phyloP scores from a whole-genome alignment of 1,284 basidiomycete species.

The Erythrobasidium hasegawianum region DNA sequence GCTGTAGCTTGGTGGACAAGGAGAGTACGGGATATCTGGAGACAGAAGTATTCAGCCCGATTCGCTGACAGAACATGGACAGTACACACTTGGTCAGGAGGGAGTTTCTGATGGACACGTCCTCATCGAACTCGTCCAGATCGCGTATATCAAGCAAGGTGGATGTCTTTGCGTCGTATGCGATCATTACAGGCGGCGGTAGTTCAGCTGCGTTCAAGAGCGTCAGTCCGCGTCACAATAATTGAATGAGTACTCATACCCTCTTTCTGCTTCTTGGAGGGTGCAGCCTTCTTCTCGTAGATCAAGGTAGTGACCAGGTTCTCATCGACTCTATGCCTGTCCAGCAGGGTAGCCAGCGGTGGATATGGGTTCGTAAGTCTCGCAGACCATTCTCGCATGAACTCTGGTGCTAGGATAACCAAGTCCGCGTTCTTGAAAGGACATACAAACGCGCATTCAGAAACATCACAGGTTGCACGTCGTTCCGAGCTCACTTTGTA shows the following conservation, averaged over 20 bases:
- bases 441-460: neutral
- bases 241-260: slow-evolving; percentile 32
- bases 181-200: slow-evolving; percentile 36
- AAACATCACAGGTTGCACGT: neutral
- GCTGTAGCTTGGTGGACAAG: slow-evolving; percentile 67
- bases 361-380: slow-evolving; percentile 6
- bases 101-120: slow-evolving; percentile 41
- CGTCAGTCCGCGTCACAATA: neutral
- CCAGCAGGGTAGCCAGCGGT: slow-evolving; percentile 65
- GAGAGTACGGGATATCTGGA: slow-evolving; percentile 69
- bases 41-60: too few relatives aligned
- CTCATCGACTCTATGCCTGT: slow-evolving; percentile 72
- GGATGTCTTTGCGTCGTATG: slow-evolving; percentile 36
- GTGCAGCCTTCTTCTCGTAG: slow-evolving; percentile 55
- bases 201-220: slow-evolving; percentile 25
- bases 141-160: slow-evolving; percentile 42
- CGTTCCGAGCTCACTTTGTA: slow-evolving; percentile 38
- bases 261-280: slow-evolving; percentile 41
- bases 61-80: too few relatives aligned
- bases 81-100: slow-evolving; percentile 39
- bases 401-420: slow-evolving; percentile 85
- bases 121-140: slow-evolving; percentile 48
- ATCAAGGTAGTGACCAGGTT: slow-evolving; percentile 73
- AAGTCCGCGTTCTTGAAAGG: slow-evolving; percentile 64
- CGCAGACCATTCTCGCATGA: slow-evolving; percentile 61